Conservation (phyloP, 2,329 filamentous ascomycete genomes). For the Penicillium sp. region DNA sequence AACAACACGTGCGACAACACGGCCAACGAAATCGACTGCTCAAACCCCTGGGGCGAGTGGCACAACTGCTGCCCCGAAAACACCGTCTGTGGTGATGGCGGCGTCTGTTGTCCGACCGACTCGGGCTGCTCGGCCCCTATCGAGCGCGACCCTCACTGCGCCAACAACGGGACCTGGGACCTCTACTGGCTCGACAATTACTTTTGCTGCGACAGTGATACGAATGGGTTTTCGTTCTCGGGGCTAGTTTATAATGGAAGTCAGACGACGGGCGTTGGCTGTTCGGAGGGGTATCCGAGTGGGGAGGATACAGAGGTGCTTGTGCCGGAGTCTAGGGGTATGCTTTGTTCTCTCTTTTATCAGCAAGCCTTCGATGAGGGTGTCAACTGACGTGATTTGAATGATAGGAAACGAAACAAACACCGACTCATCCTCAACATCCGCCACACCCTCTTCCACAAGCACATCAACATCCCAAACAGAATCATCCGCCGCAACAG, state of each 20-base stretch:
- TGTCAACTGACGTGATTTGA: not conserved
- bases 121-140: not conserved
- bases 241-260: not conserved
- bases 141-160: not conserved
- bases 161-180: constrained; percentile 6
- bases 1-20: not conserved
- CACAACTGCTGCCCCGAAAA: constrained; percentile 1
- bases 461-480: not conserved
- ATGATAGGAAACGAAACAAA: not conserved
- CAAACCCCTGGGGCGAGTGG: not conserved
- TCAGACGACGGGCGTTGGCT: not conserved
- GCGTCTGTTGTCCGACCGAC: not conserved
- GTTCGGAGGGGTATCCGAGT: not conserved
- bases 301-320: not conserved
- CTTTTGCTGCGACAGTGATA: not conserved
- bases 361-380: too few species aligned
- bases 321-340: not conserved
- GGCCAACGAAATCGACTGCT: not conserved
- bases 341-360: not conserved
- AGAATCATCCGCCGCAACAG: not conserved
- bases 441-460: not conserved
- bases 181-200: not conserved
- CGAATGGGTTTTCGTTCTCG: not conserved
- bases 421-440: not conserved
- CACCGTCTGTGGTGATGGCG: not conserved